Evolutionary conservation across 805 yeast species (phyloP).

Genomic region (Kluyveromyces siamensis): DNA sequence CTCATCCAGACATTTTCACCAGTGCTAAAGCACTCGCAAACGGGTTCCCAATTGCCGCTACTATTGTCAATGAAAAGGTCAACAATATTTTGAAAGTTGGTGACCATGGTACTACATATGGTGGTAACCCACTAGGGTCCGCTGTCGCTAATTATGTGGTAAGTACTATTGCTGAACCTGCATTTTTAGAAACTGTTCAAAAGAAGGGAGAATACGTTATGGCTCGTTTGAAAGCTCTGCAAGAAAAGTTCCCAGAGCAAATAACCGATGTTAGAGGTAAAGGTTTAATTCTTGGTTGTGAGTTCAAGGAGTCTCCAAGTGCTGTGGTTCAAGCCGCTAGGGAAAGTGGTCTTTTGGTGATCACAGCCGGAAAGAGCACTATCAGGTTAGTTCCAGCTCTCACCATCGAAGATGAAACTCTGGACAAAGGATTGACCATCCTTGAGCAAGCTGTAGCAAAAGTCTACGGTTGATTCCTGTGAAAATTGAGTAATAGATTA

Average conservation of each 20-base stretch:
- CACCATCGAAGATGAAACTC: constrained; percentile 62
- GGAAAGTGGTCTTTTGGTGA: constrained; percentile 71
- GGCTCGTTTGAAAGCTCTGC: constrained; percentile 40
- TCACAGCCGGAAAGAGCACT: constrained; percentile 89
- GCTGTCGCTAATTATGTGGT: constrained; percentile 74
- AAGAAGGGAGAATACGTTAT: constrained; percentile 50
- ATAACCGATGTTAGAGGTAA: constrained; percentile 74
- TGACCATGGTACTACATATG: constrained; percentile 96
- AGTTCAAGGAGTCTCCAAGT: constrained; percentile 58
- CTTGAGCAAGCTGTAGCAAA: constrained; percentile 42
- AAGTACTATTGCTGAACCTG: constrained; percentile 49
- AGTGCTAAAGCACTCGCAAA: constrained; percentile 95
- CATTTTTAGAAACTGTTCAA: constrained; percentile 52
- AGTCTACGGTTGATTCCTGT: constrained; percentile 11
- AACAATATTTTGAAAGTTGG: constrained; percentile 72
- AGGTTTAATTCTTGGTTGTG: constrained; percentile 81
- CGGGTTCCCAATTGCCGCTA: constrained; percentile 94
- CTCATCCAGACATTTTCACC: constrained; percentile 91
- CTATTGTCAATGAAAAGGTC: constrained; percentile 73
- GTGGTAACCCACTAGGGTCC: constrained; percentile 92
- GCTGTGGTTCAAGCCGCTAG: constrained; percentile 59
- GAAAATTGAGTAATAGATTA: not conserved
- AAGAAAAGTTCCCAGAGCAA: constrained; percentile 47
- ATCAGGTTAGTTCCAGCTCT: constrained; percentile 89
- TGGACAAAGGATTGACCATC: constrained; percentile 62